Percentiles rank a stretch among this genome's conserved stretches.
These are phyloP conservation scores for Solanum verrucosum DNA, from an alignment of 257 asterid genomes.

Conservation along the genomic window DNA sequence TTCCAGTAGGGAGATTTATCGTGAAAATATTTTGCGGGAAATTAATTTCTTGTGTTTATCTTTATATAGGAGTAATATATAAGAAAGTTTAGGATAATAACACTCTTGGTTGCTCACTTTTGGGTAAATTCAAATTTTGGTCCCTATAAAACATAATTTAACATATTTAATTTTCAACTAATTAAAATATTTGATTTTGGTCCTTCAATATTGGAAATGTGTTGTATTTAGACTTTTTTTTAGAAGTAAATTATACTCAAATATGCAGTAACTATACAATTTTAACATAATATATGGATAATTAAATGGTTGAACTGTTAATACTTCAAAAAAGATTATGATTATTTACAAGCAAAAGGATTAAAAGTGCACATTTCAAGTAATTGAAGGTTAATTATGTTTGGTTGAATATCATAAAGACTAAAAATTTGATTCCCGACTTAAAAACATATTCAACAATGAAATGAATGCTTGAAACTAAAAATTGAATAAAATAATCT, in stretches of 20 bases:
- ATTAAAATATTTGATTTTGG: background rate
- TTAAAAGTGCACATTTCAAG: background rate
- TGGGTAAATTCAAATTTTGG: background rate
- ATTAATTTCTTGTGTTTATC: background rate
- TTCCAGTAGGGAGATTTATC: background rate
- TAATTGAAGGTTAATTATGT: background rate
- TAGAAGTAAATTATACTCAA: background rate
- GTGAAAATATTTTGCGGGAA: background rate
- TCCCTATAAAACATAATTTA: background rate
- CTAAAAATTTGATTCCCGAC: background rate
- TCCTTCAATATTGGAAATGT: background rate
- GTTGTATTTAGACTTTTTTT: background rate
- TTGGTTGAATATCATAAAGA: background rate
- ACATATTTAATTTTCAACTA: background rate
- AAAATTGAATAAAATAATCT: background rate
- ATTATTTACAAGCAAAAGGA: background rate
- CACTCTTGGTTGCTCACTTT: background rate
- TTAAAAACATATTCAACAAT: background rate
- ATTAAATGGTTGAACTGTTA: background rate
- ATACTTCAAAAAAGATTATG: background rate
- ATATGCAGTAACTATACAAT: background rate
- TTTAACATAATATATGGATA: background rate
- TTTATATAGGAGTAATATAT: background rate
- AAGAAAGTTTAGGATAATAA: background rate
- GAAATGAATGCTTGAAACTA: background rate